Evolutionary conservation across 2,329 filamentous ascomycete species (phyloP).

Genomic region (Neobulgaria alba): DNA sequence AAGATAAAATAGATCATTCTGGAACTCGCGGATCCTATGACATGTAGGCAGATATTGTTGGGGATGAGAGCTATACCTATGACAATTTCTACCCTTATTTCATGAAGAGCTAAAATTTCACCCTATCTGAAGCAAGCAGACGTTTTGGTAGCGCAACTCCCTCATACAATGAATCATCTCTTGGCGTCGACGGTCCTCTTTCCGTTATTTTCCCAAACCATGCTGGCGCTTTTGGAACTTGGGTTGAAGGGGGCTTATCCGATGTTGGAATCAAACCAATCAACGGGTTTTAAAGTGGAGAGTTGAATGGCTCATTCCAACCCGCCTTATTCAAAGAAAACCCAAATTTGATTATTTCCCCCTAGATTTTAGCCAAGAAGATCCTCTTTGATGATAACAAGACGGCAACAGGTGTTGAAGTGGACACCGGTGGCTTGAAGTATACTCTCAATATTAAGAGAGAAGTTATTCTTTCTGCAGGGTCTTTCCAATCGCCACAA

Average conservation of each 20-base stretch:
- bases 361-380: constrained; percentile 34
- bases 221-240: constrained; percentile 24
- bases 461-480: constrained; percentile 9
- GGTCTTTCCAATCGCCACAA: constrained; percentile 41
- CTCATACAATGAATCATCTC: no score
- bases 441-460: constrained; percentile 11
- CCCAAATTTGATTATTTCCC: constrained; percentile 33
- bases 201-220: no score
- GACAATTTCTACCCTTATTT: constrained; percentile 39
- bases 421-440: constrained; percentile 16
- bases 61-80: constrained; percentile 38
- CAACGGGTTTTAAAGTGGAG: no score
- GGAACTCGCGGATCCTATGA: constrained; percentile 25
- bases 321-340: no score
- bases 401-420: constrained; percentile 35
- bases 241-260: constrained; percentile 32
- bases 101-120: no score
- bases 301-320: no score
- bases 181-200: no score
- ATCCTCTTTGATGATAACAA: constrained; percentile 36
- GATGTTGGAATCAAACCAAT: constrained; percentile 35
- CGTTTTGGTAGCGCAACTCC: no score
- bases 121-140: no score
- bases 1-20: no score
- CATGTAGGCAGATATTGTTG: constrained; percentile 35